These are phyloP conservation scores for Plasmodium cynomolgi DNA, from an alignment of 169 alveolate genomes.

Conservation along the genomic window DNA sequence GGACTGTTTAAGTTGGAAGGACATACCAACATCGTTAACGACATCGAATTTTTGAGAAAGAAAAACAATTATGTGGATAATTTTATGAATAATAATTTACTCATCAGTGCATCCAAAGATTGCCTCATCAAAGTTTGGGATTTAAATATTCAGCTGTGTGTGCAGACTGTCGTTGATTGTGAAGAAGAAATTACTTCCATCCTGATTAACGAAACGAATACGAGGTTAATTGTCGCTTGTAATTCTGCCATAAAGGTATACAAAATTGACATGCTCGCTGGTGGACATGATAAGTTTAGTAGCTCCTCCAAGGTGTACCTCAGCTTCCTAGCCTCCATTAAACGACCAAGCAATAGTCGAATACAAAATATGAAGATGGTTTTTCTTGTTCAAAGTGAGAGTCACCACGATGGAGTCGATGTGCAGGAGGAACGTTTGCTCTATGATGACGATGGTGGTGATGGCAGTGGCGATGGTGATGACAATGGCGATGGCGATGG, in stretches of 20 bases:
- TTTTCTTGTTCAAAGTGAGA: conserved; percentile 20
- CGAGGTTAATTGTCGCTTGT: conserved; percentile 69
- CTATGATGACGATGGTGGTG: neutral
- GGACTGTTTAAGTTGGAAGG: conserved; percentile 88
- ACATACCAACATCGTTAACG: conserved; percentile 87
- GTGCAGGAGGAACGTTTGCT: neutral
- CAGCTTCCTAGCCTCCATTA: conserved; percentile 33
- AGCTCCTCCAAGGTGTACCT: conserved; percentile 38
- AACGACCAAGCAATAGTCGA: conserved; percentile 10
- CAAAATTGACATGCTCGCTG: conserved; percentile 45
- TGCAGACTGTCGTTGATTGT: conserved; percentile 88
- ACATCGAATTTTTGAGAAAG: conserved; percentile 75
- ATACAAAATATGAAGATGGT: conserved; percentile 41
- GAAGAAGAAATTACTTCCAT: conserved; percentile 85
- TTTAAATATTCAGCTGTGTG: conserved; percentile 85
- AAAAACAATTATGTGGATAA: conserved; percentile 19
- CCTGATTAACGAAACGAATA: conserved; percentile 66
- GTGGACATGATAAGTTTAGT: conserved; percentile 30
- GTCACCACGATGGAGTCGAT: neutral
- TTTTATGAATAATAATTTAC: conserved; percentile 45
- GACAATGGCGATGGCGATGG: neutral
- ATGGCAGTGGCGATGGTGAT: neutral
- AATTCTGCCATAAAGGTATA: conserved; percentile 21
- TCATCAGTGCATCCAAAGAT: conserved; percentile 88
- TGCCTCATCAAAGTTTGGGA: conserved; percentile 91